Conservation (phyloP, 2,329 filamentous ascomycete genomes). For the Esteya vermicola region DNA sequence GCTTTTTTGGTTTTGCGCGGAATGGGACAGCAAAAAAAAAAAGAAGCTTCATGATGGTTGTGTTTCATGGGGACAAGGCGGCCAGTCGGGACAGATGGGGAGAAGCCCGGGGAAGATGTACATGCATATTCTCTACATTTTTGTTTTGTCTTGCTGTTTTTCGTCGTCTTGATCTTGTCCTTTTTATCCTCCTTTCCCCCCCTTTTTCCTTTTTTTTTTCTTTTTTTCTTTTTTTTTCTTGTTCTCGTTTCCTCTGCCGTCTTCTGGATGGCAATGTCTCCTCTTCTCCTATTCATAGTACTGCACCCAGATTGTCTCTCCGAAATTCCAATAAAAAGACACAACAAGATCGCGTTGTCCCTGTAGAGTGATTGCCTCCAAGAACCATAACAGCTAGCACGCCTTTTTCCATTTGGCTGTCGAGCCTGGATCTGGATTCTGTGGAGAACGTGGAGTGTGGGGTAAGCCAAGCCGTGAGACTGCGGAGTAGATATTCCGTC, state of each 20-base stretch:
- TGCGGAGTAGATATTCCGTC: no score
- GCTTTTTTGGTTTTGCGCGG: no score
- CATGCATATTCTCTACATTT: no score
- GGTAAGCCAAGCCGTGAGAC: neutral
- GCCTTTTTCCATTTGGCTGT: no score
- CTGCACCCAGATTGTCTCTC: conserved; percentile 1
- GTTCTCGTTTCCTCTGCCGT: neutral
- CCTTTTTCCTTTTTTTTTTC: neutral
- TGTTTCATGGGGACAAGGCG: neutral
- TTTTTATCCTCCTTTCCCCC: neutral
- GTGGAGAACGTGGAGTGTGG: neutral
- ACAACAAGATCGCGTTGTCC: no score
- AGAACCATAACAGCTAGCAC: no score
- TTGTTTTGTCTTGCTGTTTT: no score
- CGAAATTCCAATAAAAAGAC: no score
- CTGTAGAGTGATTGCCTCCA: no score
- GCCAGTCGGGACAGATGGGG: no score
- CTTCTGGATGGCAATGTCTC: neutral
- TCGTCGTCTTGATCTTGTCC: neutral
- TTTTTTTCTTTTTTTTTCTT: neutral
- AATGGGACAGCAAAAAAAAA: conserved; percentile 1
- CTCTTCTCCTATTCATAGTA: neutral
- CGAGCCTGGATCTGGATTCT: no score
- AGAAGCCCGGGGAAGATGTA: no score
- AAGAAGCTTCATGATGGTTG: neutral